phyloP scores from a whole-genome alignment of 1,139 yeast genomes.

The Williopsis jadinii region DNA sequence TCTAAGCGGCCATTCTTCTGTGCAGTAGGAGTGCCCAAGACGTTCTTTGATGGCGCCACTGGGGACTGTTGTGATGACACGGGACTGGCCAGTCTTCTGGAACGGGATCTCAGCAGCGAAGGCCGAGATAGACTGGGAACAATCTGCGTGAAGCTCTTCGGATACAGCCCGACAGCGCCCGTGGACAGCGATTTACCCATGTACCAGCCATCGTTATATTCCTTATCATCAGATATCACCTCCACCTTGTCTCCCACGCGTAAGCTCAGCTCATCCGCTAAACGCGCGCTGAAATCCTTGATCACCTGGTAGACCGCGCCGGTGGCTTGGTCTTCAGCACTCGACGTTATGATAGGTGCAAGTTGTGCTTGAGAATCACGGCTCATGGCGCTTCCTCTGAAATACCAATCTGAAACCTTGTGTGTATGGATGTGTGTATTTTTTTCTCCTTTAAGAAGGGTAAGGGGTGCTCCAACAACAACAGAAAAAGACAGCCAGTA shows the following conservation, averaged over 20 bases:
- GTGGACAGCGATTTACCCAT: slow-evolving; percentile 75
- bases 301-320: slow-evolving; percentile 46
- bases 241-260: slow-evolving; percentile 81
- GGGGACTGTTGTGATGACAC: slow-evolving; percentile 13
- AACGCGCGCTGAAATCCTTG: slow-evolving; percentile 78
- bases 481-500: no score
- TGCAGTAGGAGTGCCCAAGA: slow-evolving; percentile 12
- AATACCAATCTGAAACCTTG: not conserved
- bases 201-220: slow-evolving; percentile 97
- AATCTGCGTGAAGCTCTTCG: slow-evolving; percentile 71
- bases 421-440: no score
- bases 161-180: slow-evolving; percentile 77
- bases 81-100: slow-evolving; percentile 40
- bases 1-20: slow-evolving; percentile 8
- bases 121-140: slow-evolving; percentile 27
- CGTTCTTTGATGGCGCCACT: slow-evolving; percentile 3
- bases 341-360: no score
- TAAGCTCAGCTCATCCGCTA: slow-evolving; percentile 83
- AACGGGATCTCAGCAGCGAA: slow-evolving; percentile 46
- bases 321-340: slow-evolving; percentile 16
- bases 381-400: not conserved
- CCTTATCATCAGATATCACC: slow-evolving; percentile 86
- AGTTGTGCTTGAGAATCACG: no score
- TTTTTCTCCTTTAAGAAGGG: no score
- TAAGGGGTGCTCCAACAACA: no score